Evolutionary conservation across 805 yeast genomes (phyloP).

Genomic region (Sugiyamaella marilandica): DNA sequence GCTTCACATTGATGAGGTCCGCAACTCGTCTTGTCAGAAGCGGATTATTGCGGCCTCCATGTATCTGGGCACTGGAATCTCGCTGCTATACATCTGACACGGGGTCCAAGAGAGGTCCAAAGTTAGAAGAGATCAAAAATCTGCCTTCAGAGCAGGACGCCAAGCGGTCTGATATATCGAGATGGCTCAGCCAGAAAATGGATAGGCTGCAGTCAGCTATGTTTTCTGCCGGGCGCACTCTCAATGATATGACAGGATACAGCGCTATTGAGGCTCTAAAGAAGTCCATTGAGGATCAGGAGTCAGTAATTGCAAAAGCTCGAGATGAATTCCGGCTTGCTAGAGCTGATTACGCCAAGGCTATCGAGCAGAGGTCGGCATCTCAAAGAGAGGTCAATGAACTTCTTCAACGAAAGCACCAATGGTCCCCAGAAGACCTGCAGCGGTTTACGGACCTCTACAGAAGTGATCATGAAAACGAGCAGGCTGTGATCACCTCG

Average conservation of each 20-base stretch:
- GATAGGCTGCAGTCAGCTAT: conserved; percentile 33
- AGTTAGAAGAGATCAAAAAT: conserved; percentile 1
- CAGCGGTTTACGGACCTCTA: conserved; percentile 81
- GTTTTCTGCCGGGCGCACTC: conserved; percentile 43
- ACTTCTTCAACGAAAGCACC: conserved; percentile 73
- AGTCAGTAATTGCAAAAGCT: conserved; percentile 44
- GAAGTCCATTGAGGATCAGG: conserved; percentile 51
- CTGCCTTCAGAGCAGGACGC: conserved; percentile 30
- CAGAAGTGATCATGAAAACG: conserved; percentile 72
- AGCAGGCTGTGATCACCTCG: conserved; percentile 51
- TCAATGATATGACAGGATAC: conserved; percentile 92
- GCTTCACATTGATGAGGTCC: no score
- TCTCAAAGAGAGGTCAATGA: conserved; percentile 87
- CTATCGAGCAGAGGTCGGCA: conserved; percentile 56
- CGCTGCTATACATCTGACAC: neutral
- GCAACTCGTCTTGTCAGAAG: no score
- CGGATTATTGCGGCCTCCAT: no score
- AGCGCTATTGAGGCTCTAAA: conserved; percentile 71
- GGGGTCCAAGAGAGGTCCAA: neutral
- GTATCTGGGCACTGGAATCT: no score
- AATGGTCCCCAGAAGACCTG: conserved; percentile 75
- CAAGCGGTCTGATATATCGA: conserved; percentile 23
- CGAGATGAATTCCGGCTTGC: conserved; percentile 45
- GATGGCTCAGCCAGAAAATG: conserved; percentile 27
- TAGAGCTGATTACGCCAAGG: conserved; percentile 51